Conservation (phyloP, 805 yeast genomes). For the Sugiyamaella qingdaonensis region DNA sequence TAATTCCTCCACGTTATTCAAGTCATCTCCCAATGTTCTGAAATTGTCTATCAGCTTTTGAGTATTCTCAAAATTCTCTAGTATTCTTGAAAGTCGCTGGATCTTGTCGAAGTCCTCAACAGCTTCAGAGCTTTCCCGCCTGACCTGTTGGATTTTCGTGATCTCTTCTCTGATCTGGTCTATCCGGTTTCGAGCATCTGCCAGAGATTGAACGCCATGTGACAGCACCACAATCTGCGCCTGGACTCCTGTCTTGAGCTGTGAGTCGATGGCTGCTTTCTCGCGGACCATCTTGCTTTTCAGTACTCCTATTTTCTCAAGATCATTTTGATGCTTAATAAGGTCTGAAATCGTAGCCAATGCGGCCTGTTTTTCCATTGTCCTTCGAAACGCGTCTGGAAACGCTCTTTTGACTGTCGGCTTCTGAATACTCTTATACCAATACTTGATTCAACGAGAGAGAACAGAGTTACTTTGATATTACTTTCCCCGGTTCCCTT, state of each 20-base stretch:
- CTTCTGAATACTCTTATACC: not conserved
- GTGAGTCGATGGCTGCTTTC: slow-evolving; percentile 69
- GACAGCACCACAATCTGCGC: slow-evolving; percentile 56
- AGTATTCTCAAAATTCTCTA: slow-evolving; percentile 69
- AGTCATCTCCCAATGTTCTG: slow-evolving; percentile 47
- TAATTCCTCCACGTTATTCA: slow-evolving; percentile 48
- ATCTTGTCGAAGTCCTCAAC: slow-evolving; percentile 68
- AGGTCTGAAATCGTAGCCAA: slow-evolving; percentile 25
- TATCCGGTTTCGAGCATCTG: slow-evolving; percentile 38
- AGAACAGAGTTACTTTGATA: no score
- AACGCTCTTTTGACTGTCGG: not conserved
- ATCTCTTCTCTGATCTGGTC: slow-evolving; percentile 32
- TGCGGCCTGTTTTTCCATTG: slow-evolving; percentile 12
- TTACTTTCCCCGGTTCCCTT: no score
- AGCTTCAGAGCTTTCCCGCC: slow-evolving; percentile 53
- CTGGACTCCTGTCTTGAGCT: slow-evolving; percentile 65
- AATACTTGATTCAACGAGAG: no score
- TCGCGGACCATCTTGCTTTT: slow-evolving; percentile 44
- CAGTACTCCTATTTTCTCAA: slow-evolving; percentile 33
- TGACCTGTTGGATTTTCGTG: slow-evolving; percentile 41
- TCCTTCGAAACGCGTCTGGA: not conserved
- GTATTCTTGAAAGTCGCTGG: slow-evolving; percentile 58
- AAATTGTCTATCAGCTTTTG: slow-evolving; percentile 62
- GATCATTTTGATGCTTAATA: slow-evolving; percentile 28
- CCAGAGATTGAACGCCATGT: slow-evolving; percentile 34